Conservation (phyloP, 345 rosid genomes). For the Lepidium africanum region DNA sequence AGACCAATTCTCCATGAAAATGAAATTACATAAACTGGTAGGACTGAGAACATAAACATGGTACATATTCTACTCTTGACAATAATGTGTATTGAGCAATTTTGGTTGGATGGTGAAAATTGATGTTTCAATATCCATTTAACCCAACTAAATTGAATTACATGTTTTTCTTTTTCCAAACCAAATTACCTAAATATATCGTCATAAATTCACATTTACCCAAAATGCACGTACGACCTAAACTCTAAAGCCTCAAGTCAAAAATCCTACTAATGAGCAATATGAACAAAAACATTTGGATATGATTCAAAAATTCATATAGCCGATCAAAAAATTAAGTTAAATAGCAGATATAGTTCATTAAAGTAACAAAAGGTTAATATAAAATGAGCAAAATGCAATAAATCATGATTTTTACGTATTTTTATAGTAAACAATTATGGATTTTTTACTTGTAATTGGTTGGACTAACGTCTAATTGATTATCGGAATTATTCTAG, state of each 20-base stretch:
- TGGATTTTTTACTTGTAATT: too few relatives aligned
- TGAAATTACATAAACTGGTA: background rate
- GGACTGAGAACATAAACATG: background rate
- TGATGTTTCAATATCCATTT: background rate
- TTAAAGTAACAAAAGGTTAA: too few relatives aligned
- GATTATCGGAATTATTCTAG: too few relatives aligned
- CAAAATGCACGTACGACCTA: background rate
- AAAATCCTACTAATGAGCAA: too few relatives aligned
- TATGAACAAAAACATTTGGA: too few relatives aligned
- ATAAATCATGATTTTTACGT: too few relatives aligned
- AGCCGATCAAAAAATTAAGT: too few relatives aligned
- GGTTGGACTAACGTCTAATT: too few relatives aligned
- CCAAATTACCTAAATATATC: background rate
- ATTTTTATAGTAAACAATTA: too few relatives aligned
- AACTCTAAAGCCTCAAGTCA: background rate
- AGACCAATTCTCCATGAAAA: constrained; percentile 12
- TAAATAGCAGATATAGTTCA: too few relatives aligned
- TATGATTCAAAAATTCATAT: too few relatives aligned
- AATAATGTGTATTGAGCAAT: background rate
- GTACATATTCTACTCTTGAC: background rate
- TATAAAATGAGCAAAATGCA: too few relatives aligned
- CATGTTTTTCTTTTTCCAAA: background rate
- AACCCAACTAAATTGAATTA: background rate
- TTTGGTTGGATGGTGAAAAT: background rate
- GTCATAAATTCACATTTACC: background rate